phyloP scores from a whole-genome alignment of 192 early-diverging fungal species.

The Rhizoclosmatium sp. region DNA sequence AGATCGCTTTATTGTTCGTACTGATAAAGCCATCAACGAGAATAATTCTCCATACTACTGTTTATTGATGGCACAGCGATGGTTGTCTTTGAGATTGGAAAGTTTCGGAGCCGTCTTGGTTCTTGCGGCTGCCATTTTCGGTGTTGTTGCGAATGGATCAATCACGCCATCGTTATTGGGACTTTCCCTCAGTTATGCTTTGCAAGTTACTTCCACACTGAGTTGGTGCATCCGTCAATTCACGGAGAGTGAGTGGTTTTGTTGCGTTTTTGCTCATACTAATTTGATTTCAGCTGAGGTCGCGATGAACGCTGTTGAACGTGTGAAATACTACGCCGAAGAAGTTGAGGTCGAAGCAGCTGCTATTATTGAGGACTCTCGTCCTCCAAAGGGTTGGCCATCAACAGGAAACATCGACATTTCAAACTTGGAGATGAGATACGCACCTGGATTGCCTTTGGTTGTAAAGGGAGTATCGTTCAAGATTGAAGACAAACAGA shows the following conservation, averaged over 20 bases:
- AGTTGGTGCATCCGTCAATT: slow-evolving; percentile 84
- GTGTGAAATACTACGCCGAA: slow-evolving; percentile 58
- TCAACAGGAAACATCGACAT: slow-evolving; percentile 52
- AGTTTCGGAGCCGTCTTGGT: slow-evolving; percentile 79
- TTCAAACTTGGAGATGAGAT: slow-evolving; percentile 52
- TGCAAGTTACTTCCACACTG: slow-evolving; percentile 79
- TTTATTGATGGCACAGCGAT: slow-evolving; percentile 75
- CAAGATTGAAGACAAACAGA: slow-evolving; percentile 45
- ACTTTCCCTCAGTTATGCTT: slow-evolving; percentile 74
- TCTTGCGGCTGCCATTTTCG: slow-evolving; percentile 77
- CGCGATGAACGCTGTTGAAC: slow-evolving; percentile 66
- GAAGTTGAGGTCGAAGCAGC: slow-evolving; percentile 53
- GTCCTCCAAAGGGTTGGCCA: slow-evolving; percentile 59
- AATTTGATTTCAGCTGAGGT: slow-evolving; percentile 52
- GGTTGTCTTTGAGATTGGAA: slow-evolving; percentile 80
- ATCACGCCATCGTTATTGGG: slow-evolving; percentile 76
- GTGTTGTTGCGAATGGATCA: slow-evolving; percentile 58
- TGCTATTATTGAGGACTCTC: slow-evolving; percentile 25
- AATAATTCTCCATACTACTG: slow-evolving; percentile 86
- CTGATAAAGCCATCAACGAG: slow-evolving; percentile 28
- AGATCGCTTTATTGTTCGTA: slow-evolving; percentile 17
- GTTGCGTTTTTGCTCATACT: not conserved
- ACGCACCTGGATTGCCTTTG: slow-evolving; percentile 56
- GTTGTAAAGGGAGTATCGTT: slow-evolving; percentile 56
- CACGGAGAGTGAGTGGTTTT: slow-evolving; percentile 53